phyloP scores from a whole-genome alignment of 163 green algal species.

The Chlorella variabilis region DNA sequence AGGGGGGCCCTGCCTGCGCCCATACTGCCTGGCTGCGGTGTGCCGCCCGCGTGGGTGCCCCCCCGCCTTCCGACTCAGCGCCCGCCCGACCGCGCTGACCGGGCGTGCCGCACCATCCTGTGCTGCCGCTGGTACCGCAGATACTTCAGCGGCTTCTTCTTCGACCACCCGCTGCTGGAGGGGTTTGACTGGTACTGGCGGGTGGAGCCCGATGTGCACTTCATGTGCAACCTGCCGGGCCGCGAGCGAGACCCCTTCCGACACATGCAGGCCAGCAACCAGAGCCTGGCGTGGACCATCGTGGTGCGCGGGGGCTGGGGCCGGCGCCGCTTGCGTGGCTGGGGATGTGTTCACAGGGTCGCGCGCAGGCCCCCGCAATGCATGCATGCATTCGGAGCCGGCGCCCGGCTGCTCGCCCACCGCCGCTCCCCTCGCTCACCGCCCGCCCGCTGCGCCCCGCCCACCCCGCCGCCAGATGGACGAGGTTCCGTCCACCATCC shows the following conservation, averaged over 20 bases:
- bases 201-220: slow-evolving; percentile 57
- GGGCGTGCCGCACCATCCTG: no score
- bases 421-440: no score
- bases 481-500: slow-evolving; percentile 49
- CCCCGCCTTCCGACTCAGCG: no score
- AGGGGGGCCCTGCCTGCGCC: no score
- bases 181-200: slow-evolving; percentile 63
- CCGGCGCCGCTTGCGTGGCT: no score
- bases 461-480: slow-evolving; percentile 9
- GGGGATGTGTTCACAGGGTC: no score
- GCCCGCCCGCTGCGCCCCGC: neutral
- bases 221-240: slow-evolving; percentile 51
- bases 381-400: no score
- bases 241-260: slow-evolving; percentile 33
- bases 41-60: no score
- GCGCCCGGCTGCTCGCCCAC: no score
- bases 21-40: no score
- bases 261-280: neutral
- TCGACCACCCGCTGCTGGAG: slow-evolving; percentile 51
- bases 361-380: no score
- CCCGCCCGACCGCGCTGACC: no score
- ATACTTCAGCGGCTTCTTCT: slow-evolving; percentile 59
- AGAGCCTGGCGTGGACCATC: slow-evolving; percentile 58
- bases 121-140: neutral
- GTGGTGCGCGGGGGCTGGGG: slow-evolving; percentile 21